Evolutionary conservation across 495 filamentous ascomycete species (phyloP).

Genomic region (Lichenothelia convexa): DNA sequence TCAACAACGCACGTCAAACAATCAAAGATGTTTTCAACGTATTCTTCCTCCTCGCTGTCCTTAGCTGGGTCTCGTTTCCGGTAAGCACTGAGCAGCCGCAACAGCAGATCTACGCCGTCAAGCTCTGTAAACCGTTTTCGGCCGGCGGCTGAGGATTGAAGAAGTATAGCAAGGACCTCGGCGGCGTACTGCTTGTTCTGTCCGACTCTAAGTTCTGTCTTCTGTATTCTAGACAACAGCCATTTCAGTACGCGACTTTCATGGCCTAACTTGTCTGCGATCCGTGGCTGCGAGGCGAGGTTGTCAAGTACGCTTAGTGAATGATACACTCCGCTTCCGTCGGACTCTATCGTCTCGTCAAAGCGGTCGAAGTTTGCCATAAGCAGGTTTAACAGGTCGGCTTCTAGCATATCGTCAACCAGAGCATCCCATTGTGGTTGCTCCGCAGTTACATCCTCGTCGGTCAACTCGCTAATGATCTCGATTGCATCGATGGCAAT

Average conservation of each 20-base stretch:
- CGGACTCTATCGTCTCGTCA: conserved; percentile 60
- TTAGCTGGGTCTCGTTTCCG: conserved; percentile 73
- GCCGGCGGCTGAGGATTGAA: conserved; percentile 50
- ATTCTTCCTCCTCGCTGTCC: conserved; percentile 83
- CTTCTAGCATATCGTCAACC: conserved; percentile 64
- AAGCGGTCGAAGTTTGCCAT: conserved; percentile 68
- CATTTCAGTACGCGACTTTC: conserved; percentile 51
- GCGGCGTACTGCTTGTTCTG: conserved; percentile 96
- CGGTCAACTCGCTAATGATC: conserved; percentile 80
- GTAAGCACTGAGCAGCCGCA: conserved; percentile 77
- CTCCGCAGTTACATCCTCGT: conserved; percentile 78
- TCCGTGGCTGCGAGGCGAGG: conserved; percentile 47
- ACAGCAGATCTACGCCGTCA: conserved; percentile 59
- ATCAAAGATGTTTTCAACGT: conserved; percentile 83
- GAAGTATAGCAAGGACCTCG: conserved; percentile 74
- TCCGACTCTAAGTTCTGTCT: conserved; percentile 37
- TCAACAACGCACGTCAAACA: conserved; percentile 63
- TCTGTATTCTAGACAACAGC: conserved; percentile 54
- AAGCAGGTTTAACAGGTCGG: conserved; percentile 67
- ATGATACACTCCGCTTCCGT: conserved; percentile 73
- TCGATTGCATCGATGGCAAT: conserved; percentile 86
- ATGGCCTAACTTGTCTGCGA: conserved; percentile 51
- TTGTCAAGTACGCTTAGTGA: conserved; percentile 72
- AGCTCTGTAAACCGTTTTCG: conserved; percentile 34
- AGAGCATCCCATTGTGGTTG: conserved; percentile 68